Base-by-base conservation (phyloP, 2,329 filamentous ascomycete species). In the Xylaria hypoxylon region DNA sequence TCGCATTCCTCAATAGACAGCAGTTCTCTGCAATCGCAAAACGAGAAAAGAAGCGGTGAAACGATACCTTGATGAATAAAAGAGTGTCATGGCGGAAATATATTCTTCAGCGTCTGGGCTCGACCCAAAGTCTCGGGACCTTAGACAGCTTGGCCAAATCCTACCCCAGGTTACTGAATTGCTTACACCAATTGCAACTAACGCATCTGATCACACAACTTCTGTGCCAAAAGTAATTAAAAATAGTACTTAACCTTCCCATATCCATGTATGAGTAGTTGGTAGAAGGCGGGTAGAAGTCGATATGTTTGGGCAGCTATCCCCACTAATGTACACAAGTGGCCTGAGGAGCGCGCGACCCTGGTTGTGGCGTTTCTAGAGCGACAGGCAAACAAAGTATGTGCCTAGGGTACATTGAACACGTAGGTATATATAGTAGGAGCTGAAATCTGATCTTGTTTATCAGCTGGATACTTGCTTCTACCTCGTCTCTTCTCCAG, bases 271-370 rank as follows among this genome's bases (percentile, higher is more conserved):
- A 38, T 15, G 35, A 38, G 35, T 24, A 51, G 19, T 15, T 42
- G 24, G 11, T 22, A 35, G 35, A 52, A 22, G 19, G 44, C n/a
- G 19, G 24, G 11, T 22, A 35, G 35, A 52, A 22, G 19, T 52
- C n/a, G 19, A 33, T 52, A 50, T 56, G 22, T 48, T 44, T 62
- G 58, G 60, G 52, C 52, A 51, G 44, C 60, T 51, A 15, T 15
- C 35, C 38, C 33, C 33, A 42, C 51, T 59, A 53, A 38, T 48
- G 44, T 13, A 22, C 17, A 38, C 31, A 31, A 31, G 28, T 31
- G 22, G 19, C 2, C 15, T 5, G 19, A 26, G 33, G 44, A 22
- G 10, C 33, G 17, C 11, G 10, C 33, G 17, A 11, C 45, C 61
- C 61, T 40, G 26, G 61, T 51, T 26, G 42, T 48, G 31, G 50